Base-by-base conservation (phyloP, 257 asterid species). In the Plantago elongata region DNA sequence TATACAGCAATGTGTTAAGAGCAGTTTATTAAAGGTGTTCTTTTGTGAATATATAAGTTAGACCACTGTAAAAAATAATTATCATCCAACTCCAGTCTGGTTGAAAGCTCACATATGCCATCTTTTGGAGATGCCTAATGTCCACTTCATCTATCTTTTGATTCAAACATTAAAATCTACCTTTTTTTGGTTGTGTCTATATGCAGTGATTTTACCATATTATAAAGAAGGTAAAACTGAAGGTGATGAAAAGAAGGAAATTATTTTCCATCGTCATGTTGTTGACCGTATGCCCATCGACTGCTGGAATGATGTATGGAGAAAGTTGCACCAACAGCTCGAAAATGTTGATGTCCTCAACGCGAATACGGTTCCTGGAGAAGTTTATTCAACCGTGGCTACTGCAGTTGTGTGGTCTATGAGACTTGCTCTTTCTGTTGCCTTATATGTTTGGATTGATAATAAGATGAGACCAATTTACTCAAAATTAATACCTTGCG, bases 261-360 rank as follows among this genome's bases (percentile, higher is more conserved):
- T 92, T 54, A 66, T 89, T 45, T 92, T 79, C 81, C 84, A 79
- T 45, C 96, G 99, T 64, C 99, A 92, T 70, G 71, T 82, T 70
- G 94, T 92, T 52, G 88, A 86, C 47, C 93, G 79, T 22, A 92
- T 92, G 99, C 99, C 99, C 46, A 77, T 89, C 43, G 97, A 89
- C 75, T 78, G 96, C 80, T 92, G 99, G 99, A 89, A 83, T 81
- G 95, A 89, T 86, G 95, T 87, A 63, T 92, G 99, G 99, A 74
- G 79, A 60, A 89, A 89, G 87, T 78, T 92, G 79, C 97, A 92
- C 75, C 97, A 89, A 61, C 99, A 92, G 79, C 82, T 92, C 65
- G 94, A 89, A 55, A 83, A 92, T 74, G 96, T 92, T 52, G 97
- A 89, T 64, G 97, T 92, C 71, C 71, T 79, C 60, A 75, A 89